Base-by-base conservation (phyloP, 345 rosid species). In the Psidium friedrichsthalianum region DNA sequence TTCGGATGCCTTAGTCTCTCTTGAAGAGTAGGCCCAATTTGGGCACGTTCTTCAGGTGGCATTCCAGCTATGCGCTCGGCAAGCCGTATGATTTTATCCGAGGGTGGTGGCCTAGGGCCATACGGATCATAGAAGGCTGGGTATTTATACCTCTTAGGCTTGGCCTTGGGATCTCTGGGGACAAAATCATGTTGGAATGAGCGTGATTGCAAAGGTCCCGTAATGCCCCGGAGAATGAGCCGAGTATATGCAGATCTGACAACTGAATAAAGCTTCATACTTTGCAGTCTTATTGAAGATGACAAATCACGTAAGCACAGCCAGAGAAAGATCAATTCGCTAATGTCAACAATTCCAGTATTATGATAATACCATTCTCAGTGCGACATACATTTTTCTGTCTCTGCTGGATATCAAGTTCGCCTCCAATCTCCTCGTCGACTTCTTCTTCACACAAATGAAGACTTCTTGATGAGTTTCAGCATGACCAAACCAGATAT, bases 91-190 rank as follows among this genome's bases (percentile, higher is more conserved):
- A 93, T 83, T 82, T 87, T 94, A 25, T 92, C 93, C 0, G 90
- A 90, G 13, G 96, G 94, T 2, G 92, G 92, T n/a, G 94, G 90
- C 82, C 89, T 90, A 6, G 92, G 94, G 74, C 94, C 94, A 85
- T 94, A 94, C 0, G 94, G 94, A 83, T 94, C 86, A 85, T 93
- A 92, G 83, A 89, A 58, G 55, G 86, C 88, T 0, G 94, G 95
- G 52, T 94, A 93, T 74, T 91, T 92, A 88, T 86, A 91, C 83
- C 59, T 92, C 61, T 20, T 89, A 12, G 93, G 91, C 86, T 91
- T 92, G 8, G 88, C 85, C 8, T 84, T 89, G 82, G 94, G 94
- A 89, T 93, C 94, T 40, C 91, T 89, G 14, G 93, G 94, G 69
- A 87, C 90, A 84, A 89, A 93, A 85, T 91, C 93, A 53, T 83